These are phyloP conservation scores for Schizophyllum amplum DNA, from an alignment of 1,284 basidiomycete genomes.

Conservation along the genomic window DNA sequence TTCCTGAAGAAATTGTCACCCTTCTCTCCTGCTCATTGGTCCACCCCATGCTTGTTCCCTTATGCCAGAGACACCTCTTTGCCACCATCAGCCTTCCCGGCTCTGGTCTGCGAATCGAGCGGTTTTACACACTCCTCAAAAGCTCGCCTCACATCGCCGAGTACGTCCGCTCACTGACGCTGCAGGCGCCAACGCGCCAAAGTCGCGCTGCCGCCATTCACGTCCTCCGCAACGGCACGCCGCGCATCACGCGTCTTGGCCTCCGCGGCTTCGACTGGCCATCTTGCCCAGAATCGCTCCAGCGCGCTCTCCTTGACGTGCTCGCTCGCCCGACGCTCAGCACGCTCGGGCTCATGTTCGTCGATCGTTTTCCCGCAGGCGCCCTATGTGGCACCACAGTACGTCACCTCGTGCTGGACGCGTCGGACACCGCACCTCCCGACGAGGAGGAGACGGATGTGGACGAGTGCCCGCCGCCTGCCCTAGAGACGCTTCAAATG, in stretches of 20 bases:
- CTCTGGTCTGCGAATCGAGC: not conserved
- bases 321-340: not conserved
- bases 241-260: not conserved
- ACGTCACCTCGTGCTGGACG: not conserved
- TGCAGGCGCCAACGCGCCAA: not conserved
- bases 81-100: not conserved
- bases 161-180: not conserved
- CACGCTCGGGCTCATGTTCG: not conserved
- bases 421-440: not conserved
- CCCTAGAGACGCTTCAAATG: not conserved
- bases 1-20: not conserved
- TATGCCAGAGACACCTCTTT: not conserved
- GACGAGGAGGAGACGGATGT: not conserved
- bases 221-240: not conserved
- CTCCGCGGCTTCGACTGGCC: not conserved
- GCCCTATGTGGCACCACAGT: not conserved
- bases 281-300: not conserved
- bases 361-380: not conserved
- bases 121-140: not conserved
- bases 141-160: not conserved
- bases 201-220: not conserved
- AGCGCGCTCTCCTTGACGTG: too few relatives aligned
- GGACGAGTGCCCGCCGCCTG: not conserved
- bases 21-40: not conserved
- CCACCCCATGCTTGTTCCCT: not conserved